A percentile compares a stretch with the other conserved stretches of the same genome.
These are phyloP conservation scores for Nakaseomyces kungkrabaensis DNA, from an alignment of 1,139 yeast genomes.

Conservation along the genomic window DNA sequence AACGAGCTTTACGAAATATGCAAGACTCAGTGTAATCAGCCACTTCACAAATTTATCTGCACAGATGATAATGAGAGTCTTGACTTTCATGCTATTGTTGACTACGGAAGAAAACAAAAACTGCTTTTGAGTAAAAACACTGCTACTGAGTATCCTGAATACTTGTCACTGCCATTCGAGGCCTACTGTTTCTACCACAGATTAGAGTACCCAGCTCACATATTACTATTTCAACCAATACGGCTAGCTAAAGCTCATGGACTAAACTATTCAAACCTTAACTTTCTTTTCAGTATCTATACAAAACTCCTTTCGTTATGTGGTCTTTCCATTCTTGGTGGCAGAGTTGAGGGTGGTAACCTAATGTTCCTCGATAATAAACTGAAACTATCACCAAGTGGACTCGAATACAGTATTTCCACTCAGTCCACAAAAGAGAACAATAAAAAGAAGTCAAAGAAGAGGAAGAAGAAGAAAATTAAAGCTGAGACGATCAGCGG, in stretches of 20 bases:
- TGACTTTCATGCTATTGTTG: conserved; percentile 13
- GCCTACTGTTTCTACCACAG: conserved; percentile 25
- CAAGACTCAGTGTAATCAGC: conserved; percentile 13
- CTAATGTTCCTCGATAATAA: conserved; percentile 9
- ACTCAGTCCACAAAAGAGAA: neutral
- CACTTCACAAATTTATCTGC: neutral
- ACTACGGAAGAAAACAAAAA: conserved; percentile 15
- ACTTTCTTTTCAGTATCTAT: conserved; percentile 22
- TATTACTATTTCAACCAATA: conserved; percentile 20
- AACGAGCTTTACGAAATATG: conserved; percentile 18
- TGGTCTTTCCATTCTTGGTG: conserved; percentile 22
- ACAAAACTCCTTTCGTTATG: conserved; percentile 19
- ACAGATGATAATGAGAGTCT: conserved; percentile 6
- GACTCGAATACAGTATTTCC: neutral
- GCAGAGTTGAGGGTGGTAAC: conserved; percentile 9
- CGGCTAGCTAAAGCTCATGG: conserved; percentile 15
- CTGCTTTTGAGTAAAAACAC: conserved; percentile 15
- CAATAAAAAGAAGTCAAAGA: conserved; percentile 1
- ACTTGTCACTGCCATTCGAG: conserved; percentile 21
- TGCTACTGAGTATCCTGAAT: conserved; percentile 21
- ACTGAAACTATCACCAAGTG: conserved; percentile 4
- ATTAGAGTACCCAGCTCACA: conserved; percentile 22
- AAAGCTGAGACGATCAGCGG: neutral
- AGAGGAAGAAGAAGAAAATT: neutral
- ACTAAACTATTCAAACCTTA: conserved; percentile 15